A percentile compares a stretch with the other conserved stretches of the same genome.
phyloP scores from a whole-genome alignment of 257 asterid genomes.

The Henckelia pumila region DNA sequence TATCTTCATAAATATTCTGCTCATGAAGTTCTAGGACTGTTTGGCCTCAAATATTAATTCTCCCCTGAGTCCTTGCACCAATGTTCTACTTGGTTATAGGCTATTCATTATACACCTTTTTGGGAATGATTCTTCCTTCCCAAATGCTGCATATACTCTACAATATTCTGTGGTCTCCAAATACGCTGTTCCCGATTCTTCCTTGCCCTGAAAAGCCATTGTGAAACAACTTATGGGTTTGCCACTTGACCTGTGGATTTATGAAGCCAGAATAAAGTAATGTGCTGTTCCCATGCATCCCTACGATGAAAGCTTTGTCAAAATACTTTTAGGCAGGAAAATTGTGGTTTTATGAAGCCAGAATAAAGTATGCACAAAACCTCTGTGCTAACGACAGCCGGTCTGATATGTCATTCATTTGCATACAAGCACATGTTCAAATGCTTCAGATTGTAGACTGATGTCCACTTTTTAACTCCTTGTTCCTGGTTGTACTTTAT shows the following conservation, averaged over 20 bases:
- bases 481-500: background rate
- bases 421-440: background rate
- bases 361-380: too few species aligned
- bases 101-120: background rate
- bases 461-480: background rate
- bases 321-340: too few species aligned
- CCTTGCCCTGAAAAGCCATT: background rate
- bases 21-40: background rate
- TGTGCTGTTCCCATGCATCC: background rate
- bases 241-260: background rate
- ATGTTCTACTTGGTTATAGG: background rate
- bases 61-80: too few species aligned
- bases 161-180: background rate
- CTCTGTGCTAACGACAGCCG: background rate
- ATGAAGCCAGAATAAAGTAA: background rate
- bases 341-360: too few species aligned
- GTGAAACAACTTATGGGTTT: background rate
- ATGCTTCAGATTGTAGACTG: background rate
- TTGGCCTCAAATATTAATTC: background rate
- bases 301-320: background rate
- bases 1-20: background rate
- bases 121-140: background rate
- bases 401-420: background rate
- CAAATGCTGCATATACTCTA: background rate
- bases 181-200: background rate